Base-by-base conservation (phyloP, 352 stramenopile genomes). In the Phytophthora agathidicida region DNA sequence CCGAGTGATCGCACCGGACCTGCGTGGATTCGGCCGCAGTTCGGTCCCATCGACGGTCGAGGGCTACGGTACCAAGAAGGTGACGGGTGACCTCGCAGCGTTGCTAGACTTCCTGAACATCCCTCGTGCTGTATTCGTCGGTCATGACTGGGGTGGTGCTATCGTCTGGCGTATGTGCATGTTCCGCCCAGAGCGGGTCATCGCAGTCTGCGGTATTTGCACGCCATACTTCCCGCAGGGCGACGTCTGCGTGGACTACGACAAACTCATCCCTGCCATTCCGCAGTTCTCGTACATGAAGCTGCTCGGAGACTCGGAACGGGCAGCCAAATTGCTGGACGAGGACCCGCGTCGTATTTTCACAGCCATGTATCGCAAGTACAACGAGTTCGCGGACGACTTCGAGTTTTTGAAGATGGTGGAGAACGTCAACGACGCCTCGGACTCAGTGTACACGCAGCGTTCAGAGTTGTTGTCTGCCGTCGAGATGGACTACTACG, bases 281-380 rank as follows among this genome's bases (percentile, higher is more conserved):
- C 78, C 74, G 31, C 52, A 71, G 51, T 86, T 92, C 42, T 72
- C 68, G 41, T 92, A 92, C 68, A 80, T 88, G 55, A 77, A 79
- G 44, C 61, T 89, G 30, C 64, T 87, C 8, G 65, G 51, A 13
- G 60, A 85, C 46, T 72, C 71, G 32, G 52, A 66, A 9, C 38
- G 58, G 43, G 66, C 73, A 3, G 68, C 67, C 23, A 59, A 65
- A 36, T 49, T 72, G 32, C 52, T 84, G 17, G 72, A 84, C 28
- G 41, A 66, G n/a, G 49, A 73, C 13, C 65, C 73, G 3, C 61
- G 73, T 42, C 73, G 74, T 0, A 73, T 86, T 28, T 82, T 86
- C 62, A 77, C 71, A 13, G 64, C 64, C 24, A 65, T 83, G 32
- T 87, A 77, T 20, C 75, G 75, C 17, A 68, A 77, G 23, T 65